These are phyloP conservation scores for Tylopilus balloui DNA, from an alignment of 768 basidiomycete genomes.

Conservation along the genomic window DNA sequence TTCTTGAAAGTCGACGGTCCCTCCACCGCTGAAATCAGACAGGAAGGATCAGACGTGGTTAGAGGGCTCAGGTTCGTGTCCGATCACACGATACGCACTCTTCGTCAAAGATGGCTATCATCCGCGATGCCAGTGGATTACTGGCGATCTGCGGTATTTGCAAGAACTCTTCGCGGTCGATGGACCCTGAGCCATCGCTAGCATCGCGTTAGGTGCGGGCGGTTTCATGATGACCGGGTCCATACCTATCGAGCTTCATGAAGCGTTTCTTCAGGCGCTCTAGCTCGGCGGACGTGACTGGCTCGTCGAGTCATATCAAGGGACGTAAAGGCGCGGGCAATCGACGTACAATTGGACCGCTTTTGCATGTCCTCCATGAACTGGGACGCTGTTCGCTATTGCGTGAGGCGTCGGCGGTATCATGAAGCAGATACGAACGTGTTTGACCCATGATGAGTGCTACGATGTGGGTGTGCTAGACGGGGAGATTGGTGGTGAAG, in stretches of 20 bases:
- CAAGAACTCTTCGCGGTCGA: conserved; percentile 97
- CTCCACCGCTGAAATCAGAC: conserved; percentile 69
- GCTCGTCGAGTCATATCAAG: conserved; percentile 9
- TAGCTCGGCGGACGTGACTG: conserved; percentile 93
- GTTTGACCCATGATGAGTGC: conserved; percentile 69
- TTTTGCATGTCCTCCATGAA: conserved; percentile 98
- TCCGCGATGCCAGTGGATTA: conserved; percentile 91
- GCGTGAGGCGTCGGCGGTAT: conserved; percentile 2
- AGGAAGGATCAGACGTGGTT: background rate
- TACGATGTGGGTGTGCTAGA: conserved; percentile 1
- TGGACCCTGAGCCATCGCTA: conserved; percentile 95
- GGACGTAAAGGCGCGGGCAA: background rate
- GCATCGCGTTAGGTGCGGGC: background rate
- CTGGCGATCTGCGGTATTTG: conserved; percentile 99
- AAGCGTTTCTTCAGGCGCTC: conserved; percentile 97
- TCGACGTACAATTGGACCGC: conserved; percentile 88
- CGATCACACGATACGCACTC: conserved; percentile 60
- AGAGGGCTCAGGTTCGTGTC: background rate
- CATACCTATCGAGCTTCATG: conserved; percentile 96
- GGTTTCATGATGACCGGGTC: background rate
- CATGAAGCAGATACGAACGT: conserved; percentile 45
- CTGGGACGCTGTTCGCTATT: conserved; percentile 61
- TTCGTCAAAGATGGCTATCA: conserved; percentile 99
- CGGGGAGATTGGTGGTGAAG: background rate
- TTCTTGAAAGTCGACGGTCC: conserved; percentile 98